Conservation (phyloP, 768 basidiomycete genomes). For the Panaeolus cyanescens region DNA sequence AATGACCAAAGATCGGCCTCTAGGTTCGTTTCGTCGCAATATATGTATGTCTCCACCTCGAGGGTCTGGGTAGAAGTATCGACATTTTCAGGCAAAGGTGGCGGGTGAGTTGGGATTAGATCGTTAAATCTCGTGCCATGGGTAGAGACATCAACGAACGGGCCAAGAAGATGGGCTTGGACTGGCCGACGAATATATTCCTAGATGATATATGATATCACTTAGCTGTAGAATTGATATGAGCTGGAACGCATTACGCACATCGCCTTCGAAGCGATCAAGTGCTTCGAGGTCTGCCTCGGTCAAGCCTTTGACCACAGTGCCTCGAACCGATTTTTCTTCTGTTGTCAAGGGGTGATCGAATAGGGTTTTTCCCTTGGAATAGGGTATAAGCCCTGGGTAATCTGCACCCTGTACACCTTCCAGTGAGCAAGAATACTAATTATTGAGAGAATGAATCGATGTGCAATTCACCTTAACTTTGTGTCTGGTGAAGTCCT, state of each 20-base stretch:
- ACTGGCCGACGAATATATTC: conserved; percentile 70
- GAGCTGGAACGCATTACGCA: conserved; percentile 32
- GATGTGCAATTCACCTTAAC: conserved; percentile 51
- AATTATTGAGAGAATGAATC: not conserved
- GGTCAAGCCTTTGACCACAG: conserved; percentile 74
- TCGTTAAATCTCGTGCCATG: conserved; percentile 30
- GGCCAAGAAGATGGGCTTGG: conserved; percentile 54
- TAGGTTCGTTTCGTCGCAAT: conserved; percentile 47
- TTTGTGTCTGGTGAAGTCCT: conserved; percentile 84
- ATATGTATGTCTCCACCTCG: conserved; percentile 77
- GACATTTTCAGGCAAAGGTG: conserved; percentile 35
- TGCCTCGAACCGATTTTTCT: conserved; percentile 76
- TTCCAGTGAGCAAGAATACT: not conserved
- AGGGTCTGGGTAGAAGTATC: conserved; percentile 35
- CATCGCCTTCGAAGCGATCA: conserved; percentile 84
- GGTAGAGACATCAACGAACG: conserved; percentile 34
- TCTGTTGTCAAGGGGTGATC: conserved; percentile 52
- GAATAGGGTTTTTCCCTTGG: conserved; percentile 48
- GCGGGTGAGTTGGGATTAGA: conserved; percentile 44
- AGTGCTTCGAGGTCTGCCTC: conserved; percentile 62
- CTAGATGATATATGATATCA: conserved; percentile 36
- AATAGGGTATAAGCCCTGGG: conserved; percentile 75
- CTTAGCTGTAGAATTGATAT: not conserved
- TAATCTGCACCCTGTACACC: conserved; percentile 65
- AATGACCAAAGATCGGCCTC: conserved; percentile 76